Evolutionary conservation across 2,329 filamentous ascomycete species (phyloP).

Genomic region (Penicillium occitanis): DNA sequence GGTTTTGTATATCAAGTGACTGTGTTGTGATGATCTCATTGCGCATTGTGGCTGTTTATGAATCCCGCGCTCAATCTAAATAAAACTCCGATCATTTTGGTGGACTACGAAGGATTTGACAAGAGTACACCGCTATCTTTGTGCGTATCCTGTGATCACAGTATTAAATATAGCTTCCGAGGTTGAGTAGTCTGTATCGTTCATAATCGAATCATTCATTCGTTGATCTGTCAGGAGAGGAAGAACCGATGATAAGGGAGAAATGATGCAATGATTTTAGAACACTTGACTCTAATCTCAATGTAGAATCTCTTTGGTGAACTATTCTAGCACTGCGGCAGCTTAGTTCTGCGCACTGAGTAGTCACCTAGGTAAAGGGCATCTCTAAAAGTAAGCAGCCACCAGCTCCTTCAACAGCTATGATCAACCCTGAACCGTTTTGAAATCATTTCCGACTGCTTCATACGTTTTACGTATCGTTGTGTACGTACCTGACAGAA

Average conservation of each 20-base stretch:
- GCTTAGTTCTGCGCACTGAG: not conserved
- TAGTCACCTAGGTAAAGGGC: not conserved
- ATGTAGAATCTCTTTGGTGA: not conserved
- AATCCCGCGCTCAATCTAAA: not conserved
- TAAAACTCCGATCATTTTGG: slow-evolving; percentile 2
- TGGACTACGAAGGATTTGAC: not conserved
- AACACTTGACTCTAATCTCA: not conserved
- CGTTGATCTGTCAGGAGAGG: not conserved
- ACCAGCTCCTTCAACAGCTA: not conserved
- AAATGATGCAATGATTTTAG: not conserved
- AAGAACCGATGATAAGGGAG: not conserved
- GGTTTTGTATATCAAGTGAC: not conserved
- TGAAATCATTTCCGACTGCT: not conserved
- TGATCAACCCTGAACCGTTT: not conserved
- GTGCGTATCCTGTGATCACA: not conserved
- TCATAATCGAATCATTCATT: not conserved
- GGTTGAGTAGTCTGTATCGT: not conserved
- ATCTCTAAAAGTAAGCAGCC: not conserved
- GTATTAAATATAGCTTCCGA: not conserved
- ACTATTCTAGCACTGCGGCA: not conserved
- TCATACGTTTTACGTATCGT: not conserved
- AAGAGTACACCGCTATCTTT: not conserved
- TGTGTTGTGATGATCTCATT: not conserved
- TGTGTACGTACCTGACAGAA: not conserved
- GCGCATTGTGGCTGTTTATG: slow-evolving; percentile 11